Base-by-base conservation (phyloP, 495 filamentous ascomycete species). In the Penicillium bovifimosum region DNA sequence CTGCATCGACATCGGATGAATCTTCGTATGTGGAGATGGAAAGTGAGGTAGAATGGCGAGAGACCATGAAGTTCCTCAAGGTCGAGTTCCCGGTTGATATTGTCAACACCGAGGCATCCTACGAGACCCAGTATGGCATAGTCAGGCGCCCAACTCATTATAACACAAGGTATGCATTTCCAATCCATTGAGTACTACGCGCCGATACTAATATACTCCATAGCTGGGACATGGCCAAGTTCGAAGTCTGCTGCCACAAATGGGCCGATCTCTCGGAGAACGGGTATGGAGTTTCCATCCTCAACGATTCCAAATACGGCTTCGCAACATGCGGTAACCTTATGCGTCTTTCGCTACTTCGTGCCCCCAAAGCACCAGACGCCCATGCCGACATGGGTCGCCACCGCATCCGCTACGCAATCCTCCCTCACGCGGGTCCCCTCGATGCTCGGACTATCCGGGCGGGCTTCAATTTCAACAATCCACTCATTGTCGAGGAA, bases 221-320 rank as follows among this genome's bases (percentile, higher is more conserved):
- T 33, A 86, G 81, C 65, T 98, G 93, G 93, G 93, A 98, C 59
- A 96, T 96, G 92, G 93, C 93, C 60, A 96, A 96, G 62, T 98
- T 98, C 60, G 93, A 98, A 73, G 93, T 98, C 38, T 96, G 91
- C 80, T 91, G 87, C 68, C 93, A 98, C 74, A 92, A 89, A 67
- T 98, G 87, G 77, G 93, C 93, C n/a, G 93, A 97, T 68, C 77
- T 98, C 47, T 95, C 89, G 5, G 93, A 98, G 65, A 73, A 90
- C 63, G 85, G 83, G 31, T 96, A 96, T 65, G 93, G 93, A 54
- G 88, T 98, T 2, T 90, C 88, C 5, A 87, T 98, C 58, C 78
- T 97, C 28, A 98, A 98, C 67, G 93, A 98, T 64, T 86, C 81
- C 70, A 98, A 98, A 62, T 96, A 96, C 58, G 93, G 93, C 20